A percentile compares a stretch with the other conserved stretches of the same genome.
phyloP scores from a whole-genome alignment of 495 filamentous ascomycete species.

The Aspergillus biplanus region DNA sequence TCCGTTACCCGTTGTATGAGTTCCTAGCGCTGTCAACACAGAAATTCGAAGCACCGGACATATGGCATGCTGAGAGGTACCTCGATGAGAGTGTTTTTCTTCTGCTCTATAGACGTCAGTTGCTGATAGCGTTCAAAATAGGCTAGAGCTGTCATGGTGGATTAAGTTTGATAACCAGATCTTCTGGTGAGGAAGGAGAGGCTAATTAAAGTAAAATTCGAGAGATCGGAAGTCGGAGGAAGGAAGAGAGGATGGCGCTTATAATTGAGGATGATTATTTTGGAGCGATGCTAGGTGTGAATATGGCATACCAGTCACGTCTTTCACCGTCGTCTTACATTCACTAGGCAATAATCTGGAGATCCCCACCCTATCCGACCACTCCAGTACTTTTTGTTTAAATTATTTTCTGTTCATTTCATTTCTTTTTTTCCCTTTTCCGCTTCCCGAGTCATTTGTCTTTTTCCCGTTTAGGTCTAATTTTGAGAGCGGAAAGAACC shows the following conservation, averaged over 20 bases:
- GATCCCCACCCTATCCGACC: too few species aligned
- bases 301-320: background rate
- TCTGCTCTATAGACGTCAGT: slow-evolving; percentile 49
- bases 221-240: background rate
- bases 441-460: background rate
- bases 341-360: background rate
- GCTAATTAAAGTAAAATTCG: background rate
- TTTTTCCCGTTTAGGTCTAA: background rate
- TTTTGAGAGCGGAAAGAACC: slow-evolving; percentile 7
- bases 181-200: slow-evolving; percentile 1
- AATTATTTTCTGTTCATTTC: background rate
- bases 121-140: slow-evolving; percentile 54
- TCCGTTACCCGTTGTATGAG: slow-evolving; percentile 52
- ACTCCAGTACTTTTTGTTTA: too few species aligned
- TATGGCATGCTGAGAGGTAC: slow-evolving; percentile 33
- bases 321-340: background rate
- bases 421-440: background rate
- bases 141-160: slow-evolving; percentile 38
- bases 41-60: background rate
- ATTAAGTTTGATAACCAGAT: slow-evolving; percentile 6
- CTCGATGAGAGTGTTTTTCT: slow-evolving; percentile 59
- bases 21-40: slow-evolving; percentile 39
- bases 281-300: background rate
- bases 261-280: background rate
- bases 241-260: slow-evolving; percentile 4